Base-by-base conservation (phyloP, 1,284 basidiomycete species). In the Heterobasidion occidentale region DNA sequence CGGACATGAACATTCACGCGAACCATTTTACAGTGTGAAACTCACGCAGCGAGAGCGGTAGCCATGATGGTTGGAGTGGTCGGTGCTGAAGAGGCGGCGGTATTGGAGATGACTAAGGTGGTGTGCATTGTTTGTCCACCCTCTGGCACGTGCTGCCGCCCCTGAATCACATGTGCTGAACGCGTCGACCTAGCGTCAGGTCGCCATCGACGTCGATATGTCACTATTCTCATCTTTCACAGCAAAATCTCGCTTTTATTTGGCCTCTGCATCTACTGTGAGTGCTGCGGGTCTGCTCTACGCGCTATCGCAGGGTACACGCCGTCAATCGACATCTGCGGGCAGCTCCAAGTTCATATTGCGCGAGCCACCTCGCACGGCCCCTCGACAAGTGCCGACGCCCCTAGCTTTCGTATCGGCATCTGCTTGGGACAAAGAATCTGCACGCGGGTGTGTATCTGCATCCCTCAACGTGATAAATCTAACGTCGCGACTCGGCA, bases 361-460 rank as follows among this genome's bases (percentile, higher is more conserved):
- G 27, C 71, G 71, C 14, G 63, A 61, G 34, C 77, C 80, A 36
- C 63, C 75, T 8, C 52, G 62, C 7, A 69, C 65, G 58, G 75
- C 78, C 11, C 72, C 74, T 14, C 68, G 81, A 54, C 70, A 77
- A 57, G 76, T 70, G 9, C 80, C 80, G 7, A 81, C 79, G 9
- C 81, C 81, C 8, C 66, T 83, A 12, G 74, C 80, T 0, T 64
- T 64, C 49, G 59, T 62, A 9, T 63, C 60, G 17, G 56, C 63
- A 19, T 62, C 60, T 33, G n/a, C 17, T 12, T 67, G 63, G 65
- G 61, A 60, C 51, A 50, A 56, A 17, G 48, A 52, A 14, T 63
- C 56, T 15, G 50, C 51, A 46, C 58, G 52, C 33, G 62, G 61
- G 63, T 60, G 46, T 56, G 61, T 36, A 20, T 45, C 2, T 56